Base-by-base conservation (phyloP, 2,329 filamentous ascomycete genomes). In the Aspergillus sojae region DNA sequence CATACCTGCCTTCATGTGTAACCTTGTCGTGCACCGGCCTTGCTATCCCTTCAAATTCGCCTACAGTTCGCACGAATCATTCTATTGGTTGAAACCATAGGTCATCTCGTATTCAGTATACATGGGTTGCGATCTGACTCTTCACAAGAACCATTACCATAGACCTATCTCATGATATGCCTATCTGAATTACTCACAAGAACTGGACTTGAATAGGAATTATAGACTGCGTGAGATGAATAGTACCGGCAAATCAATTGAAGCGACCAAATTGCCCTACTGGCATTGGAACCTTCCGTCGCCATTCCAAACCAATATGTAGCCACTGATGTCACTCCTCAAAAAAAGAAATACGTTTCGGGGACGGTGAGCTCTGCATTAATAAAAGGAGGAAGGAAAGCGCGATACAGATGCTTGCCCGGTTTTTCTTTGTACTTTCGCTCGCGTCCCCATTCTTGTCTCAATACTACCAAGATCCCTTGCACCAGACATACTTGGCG, bases 301-400 rank as follows among this genome's bases (percentile, higher is more conserved):
- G 39, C n/a, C 23, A 9, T 50, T 43, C 57, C 32, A 58, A 58
- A 52, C 41, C 43, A 16, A 16, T 21, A 19, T 32, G 26, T 57
- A 57, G 55, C 57, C 57, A 46, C 57, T 58, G 41, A 58, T 58
- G 57, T 58, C 57, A 58, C 57, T 32, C 16, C 21, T 26, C 10
- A 5, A 32, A n/a, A 52, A 52, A 46, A 23, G 14, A 23, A 46
- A 12, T 21, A 36, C 5, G 12, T 23, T n/a, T 43, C 21, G 21
- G n/a, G 10, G 19, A 32, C 28, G 26, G 26, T 5, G 46, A 52
- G 46, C 10, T 48, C 45, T n/a, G 16, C 4, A 50, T 30, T 26
- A 14, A 50, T 50, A 30, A 28, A 28, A 50, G 30, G 32, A 54
- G 16, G 28, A 23, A 36, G 32, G 34, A 55, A 55, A 55, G 52